These are phyloP conservation scores for Marasmius fiardii DNA, from an alignment of 1,284 basidiomycete species.

Conservation along the genomic window DNA sequence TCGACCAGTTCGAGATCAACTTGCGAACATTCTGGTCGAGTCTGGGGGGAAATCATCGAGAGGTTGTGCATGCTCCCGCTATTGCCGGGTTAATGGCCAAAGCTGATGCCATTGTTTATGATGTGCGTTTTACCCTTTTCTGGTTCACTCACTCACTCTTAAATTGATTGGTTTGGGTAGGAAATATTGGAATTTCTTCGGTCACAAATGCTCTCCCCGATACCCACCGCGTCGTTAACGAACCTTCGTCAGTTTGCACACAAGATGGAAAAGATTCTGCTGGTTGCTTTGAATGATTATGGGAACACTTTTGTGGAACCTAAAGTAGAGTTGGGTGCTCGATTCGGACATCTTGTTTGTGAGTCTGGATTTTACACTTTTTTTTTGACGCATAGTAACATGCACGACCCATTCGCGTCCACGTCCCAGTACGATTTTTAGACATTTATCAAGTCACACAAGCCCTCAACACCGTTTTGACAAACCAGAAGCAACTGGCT, in stretches of 20 bases:
- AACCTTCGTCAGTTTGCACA: constrained; percentile 79
- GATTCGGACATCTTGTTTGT: constrained; percentile 86
- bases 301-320: constrained; percentile 89
- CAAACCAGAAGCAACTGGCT: constrained; percentile 77
- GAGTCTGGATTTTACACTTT: constrained; percentile 31
- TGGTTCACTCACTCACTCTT: constrained; percentile 5
- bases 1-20: constrained; percentile 85
- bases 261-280: constrained; percentile 87
- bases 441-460: constrained; percentile 90
- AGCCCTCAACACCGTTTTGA: constrained; percentile 79
- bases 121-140: constrained; percentile 49
- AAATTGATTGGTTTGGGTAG: constrained; percentile 33
- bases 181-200: constrained; percentile 84
- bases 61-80: constrained; percentile 82
- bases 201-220: constrained; percentile 78
- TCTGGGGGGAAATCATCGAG: constrained; percentile 69
- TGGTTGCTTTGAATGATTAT: constrained; percentile 76
- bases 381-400: constrained; percentile 11
- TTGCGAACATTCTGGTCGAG: constrained; percentile 80
- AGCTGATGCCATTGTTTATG: constrained; percentile 84
- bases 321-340: constrained; percentile 83
- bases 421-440: constrained; percentile 70
- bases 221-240: constrained; percentile 62
- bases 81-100: constrained; percentile 85
- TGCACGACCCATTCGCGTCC: too few relatives aligned